A percentile compares a stretch with the other conserved stretches of the same genome.
These are phyloP conservation scores for Stylonectria norvegica DNA, from an alignment of 2,329 filamentous ascomycete species.

Conservation along the genomic window DNA sequence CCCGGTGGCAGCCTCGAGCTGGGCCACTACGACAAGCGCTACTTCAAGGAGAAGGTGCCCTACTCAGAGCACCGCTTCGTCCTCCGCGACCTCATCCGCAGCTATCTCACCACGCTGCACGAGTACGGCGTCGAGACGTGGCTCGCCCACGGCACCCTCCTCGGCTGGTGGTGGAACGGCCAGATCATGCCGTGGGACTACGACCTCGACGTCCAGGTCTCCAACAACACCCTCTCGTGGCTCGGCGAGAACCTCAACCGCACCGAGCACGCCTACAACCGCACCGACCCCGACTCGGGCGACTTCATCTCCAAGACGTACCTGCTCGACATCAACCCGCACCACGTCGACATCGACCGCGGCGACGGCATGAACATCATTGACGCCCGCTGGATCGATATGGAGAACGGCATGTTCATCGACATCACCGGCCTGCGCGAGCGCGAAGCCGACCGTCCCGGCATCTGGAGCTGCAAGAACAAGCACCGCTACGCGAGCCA, in stretches of 20 bases:
- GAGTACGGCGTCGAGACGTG: slow-evolving; percentile 71
- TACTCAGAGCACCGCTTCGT: slow-evolving; percentile 65
- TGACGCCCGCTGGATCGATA: slow-evolving; percentile 80
- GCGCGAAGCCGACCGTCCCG: slow-evolving; percentile 57
- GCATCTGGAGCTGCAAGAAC: slow-evolving; percentile 77
- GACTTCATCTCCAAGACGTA: slow-evolving; percentile 49
- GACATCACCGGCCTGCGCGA: slow-evolving; percentile 77
- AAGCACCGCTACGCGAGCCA: slow-evolving; percentile 65
- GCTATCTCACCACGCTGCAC: slow-evolving; percentile 67
- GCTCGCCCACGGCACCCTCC: slow-evolving; percentile 79
- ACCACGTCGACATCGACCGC: slow-evolving; percentile 56
- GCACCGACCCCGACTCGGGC: slow-evolving; percentile 39
- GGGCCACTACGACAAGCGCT: slow-evolving; percentile 72
- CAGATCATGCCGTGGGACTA: slow-evolving; percentile 79
- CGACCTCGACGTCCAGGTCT: slow-evolving; percentile 79
- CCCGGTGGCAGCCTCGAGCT: slow-evolving; percentile 57
- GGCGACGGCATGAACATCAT: slow-evolving; percentile 75
- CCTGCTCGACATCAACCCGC: slow-evolving; percentile 74
- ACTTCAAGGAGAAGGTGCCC: slow-evolving; percentile 58
- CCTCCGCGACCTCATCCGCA: slow-evolving; percentile 66
- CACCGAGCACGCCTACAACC: slow-evolving; percentile 59
- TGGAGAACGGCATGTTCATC: slow-evolving; percentile 71
- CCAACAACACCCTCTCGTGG: slow-evolving; percentile 61
- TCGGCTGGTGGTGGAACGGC: slow-evolving; percentile 88
- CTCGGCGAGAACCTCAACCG: slow-evolving; percentile 66